Evolutionary conservation across 2,329 filamentous ascomycete genomes (phyloP), one percentile per base, ranked within the genome.

Genomic region (Drechslera avenae): DNA sequence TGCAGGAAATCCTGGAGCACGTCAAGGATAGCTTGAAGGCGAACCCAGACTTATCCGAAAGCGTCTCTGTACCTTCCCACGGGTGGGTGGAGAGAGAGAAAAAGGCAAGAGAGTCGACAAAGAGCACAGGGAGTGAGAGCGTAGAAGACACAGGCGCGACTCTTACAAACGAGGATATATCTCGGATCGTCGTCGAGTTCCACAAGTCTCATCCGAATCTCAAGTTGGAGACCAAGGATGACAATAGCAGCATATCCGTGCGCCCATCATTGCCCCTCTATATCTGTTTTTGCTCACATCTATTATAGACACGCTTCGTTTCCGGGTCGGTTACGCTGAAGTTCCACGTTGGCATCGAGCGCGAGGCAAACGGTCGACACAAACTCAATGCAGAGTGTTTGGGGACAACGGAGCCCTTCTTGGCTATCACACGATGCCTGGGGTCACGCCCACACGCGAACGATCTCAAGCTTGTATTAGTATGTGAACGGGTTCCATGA

Each of bases 1-100:
- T 68, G 4, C 72, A 75, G 55, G 47, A 55, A 4, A 55, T 74
- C 2, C 60, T 78, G 26, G 61, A 65, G 18, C 62, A 72, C 41
- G 62, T 64, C 3, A 71, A 62, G 34, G 67, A 73, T 52, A 77
- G 76, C 51, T 57, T 68, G 31, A 55, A 60, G 36, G 63, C 58
- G 30, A 69, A 77, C 33, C 43, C 60, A n/a, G 69, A 79, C 45
- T 56, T 78, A 26, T 69, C 66, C 9, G 64, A 69, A 34, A 68
- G 67, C 13, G 57, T 54, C 12, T 64, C 67, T 10, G 62, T 76
- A 8, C 58, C 67, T 13, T 62, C 61, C n/a, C 72, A 73, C 40
- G 76, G 76, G 17, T 78, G 74, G 75, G 45, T 58, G n/a, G 65
- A 73, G 26, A 56, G 55, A 45, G 68, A 66, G 14, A 50, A 50